Base-by-base conservation (phyloP, 768 basidiomycete species). In the Leucocoprinus birnbaumii region DNA sequence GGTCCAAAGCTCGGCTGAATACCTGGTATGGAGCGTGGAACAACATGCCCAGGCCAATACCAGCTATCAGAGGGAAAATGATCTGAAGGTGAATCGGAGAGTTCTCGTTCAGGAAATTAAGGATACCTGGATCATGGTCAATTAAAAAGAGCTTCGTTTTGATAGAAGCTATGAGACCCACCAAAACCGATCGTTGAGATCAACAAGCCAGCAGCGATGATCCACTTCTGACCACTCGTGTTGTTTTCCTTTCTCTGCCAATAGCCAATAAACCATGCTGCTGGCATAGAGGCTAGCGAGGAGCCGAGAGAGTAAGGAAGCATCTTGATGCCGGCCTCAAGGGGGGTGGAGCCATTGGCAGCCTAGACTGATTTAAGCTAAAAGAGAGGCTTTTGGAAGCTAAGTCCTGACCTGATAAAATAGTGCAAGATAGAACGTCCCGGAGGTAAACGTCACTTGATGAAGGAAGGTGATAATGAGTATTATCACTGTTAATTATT, bases 21-120 rank as follows among this genome's bases (percentile, higher is more conserved):
- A 91, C 80, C 64, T 91, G 89, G 63, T 90, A 91, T 7, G 91
- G 91, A 0, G 90, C 85, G 64, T 92, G 90, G 69, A 92, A 91
- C 24, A 92, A 72, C 82, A 92, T 85, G 37, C 91, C 91, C 55
- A 94, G 65, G 9, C 91, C 91, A 31, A 89, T 68, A 14, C 91
- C 91, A 46, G 87, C 80, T 55, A 91, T 72, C 37, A 93, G 70
- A 6, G 89, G 85, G 65, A 80, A 87, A n/a, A 76, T 51, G 37
- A 71, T 66, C 66, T 89, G 84, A 35, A 71, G 57, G 14, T 68
- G 59, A 27, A 70, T 63, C 40, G 69, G 63, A 8, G 87, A 76
- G 47, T 73, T 63, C 55, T 83, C 83, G 56, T 85, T 66, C 56
- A 94, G 75, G 34, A 85, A 63, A 57, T 74, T 80, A 64, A 94